Base-by-base conservation (phyloP, 2,329 filamentous ascomycete genomes). In the Fusarium secorum region DNA sequence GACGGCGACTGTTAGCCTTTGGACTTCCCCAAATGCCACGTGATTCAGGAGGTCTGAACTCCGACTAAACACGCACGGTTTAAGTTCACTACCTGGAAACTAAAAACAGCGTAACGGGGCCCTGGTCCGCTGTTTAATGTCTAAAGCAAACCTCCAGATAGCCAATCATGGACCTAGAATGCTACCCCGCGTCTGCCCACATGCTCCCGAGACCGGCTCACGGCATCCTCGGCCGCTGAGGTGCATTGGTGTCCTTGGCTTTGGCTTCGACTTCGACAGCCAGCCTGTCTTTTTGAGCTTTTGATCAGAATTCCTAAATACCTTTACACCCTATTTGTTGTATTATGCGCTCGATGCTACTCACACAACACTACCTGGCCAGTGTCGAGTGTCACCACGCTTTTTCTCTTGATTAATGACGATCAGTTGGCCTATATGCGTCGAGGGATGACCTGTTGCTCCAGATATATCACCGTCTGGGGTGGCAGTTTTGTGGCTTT, bases 141-240 rank as follows among this genome's bases (percentile, higher is more conserved):
- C 51, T 42, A 49, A 46, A 58, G 49, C 36, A 30, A 20, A 45
- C 61, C 64, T 42, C 39, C 28, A 32, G 18, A 32, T 6, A 42
- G 30, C 74, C 72, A 76, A 76, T 76, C 68, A 74, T 22, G 30
- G 26, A 15, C 32, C 20, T 10, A 36, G 22, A 51, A 55, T 70
- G 53, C 64, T 76, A 75, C 74, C 74, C 74, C 74, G 74, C 74
- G 72, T 72, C 61, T 15, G 13, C 60, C 57, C 71, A 76, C 72
- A 76, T 73, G 74, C 73, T 76, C 65, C 68, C 72, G 66, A 73
- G 66, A 70, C 74, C 72, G 70, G 74, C 71, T 66, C 68, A 56
- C 74, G 74, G 74, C 74, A 75, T 60, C 64, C 59, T 74, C 70
- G 74, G 68, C 72, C 67, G 70, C 49, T 67, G 64, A 62, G 49